Conservation (phyloP, 2,329 filamentous ascomycete species). For the Hyphodiscus sp. region DNA sequence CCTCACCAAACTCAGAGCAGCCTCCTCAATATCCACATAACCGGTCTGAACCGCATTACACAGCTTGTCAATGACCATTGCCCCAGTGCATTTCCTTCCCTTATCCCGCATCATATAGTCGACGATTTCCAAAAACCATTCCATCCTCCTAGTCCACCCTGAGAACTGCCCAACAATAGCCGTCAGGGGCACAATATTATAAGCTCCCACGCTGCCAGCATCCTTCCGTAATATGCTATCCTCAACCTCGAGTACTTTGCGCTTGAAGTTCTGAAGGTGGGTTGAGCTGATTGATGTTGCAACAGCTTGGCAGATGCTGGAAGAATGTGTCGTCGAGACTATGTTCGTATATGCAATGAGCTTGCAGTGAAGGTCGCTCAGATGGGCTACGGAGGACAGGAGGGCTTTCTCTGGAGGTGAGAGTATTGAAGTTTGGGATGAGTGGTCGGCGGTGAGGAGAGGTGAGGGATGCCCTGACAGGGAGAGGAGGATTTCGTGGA, state of each 20-base stretch:
- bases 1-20: slow-evolving; percentile 64
- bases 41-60: slow-evolving; percentile 76
- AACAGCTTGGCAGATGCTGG: slow-evolving; percentile 80
- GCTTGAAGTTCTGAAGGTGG: slow-evolving; percentile 76
- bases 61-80: slow-evolving; percentile 70
- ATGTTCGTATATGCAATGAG: slow-evolving; percentile 60
- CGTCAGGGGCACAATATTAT: slow-evolving; percentile 88
- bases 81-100: slow-evolving; percentile 51
- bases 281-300: slow-evolving; percentile 68
- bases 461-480: slow-evolving; percentile 90
- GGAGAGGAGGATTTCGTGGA: slow-evolving; percentile 96
- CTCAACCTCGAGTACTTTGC: slow-evolving; percentile 80
- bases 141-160: slow-evolving; percentile 76
- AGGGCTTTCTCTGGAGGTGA: slow-evolving; percentile 80
- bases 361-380: slow-evolving; percentile 72
- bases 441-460: slow-evolving; percentile 58
- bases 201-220: slow-evolving; percentile 76
- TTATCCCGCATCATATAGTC: slow-evolving; percentile 54
- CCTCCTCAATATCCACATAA: slow-evolving; percentile 76
- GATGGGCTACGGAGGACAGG: slow-evolving; percentile 65
- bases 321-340: slow-evolving; percentile 66
- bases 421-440: slow-evolving; percentile 43
- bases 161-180: slow-evolving; percentile 77
- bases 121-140: slow-evolving; percentile 75
- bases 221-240: slow-evolving; percentile 69